Base-by-base conservation (phyloP, 257 asterid genomes). In the Schizonepeta tenuifolia region DNA sequence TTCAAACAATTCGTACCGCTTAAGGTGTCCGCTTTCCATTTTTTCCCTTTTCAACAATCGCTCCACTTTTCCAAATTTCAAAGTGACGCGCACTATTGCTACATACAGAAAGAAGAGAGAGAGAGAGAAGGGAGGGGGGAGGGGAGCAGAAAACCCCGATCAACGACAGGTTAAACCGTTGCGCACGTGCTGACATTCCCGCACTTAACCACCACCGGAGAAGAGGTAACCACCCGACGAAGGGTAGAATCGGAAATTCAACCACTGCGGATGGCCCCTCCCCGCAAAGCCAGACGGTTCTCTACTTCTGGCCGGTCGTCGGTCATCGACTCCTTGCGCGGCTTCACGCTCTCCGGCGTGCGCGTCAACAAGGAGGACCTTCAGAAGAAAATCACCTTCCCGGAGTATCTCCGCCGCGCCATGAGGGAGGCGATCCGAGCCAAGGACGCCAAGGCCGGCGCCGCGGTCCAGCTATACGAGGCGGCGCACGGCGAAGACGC, bases 371-470 rank as follows among this genome's bases (percentile, higher is more conserved):
- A 82, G 83, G 98, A 88, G 69, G 93, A 91, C 24, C 86, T 94
- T 36, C 79, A 86, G 71, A 82, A 47, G 81, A 88, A 83, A 85
- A 75, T 87, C 73, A 86, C 90, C 18, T 75, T 88, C 10, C 99
- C 99, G 1, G 89, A 86, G 74, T 91, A 94, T 63, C 77, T 94
- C 31, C 79, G 99, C 71, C 60, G 81, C n/a, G 88, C 97, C 41
- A 73, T 94, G 80, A 86, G 71, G 70, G 95, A 86, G 76, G 90
- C 99, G 82, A 88, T 94, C 76, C 74, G 38, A 20, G 88, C 75
- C 4, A 94, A 87, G 78, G 85, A 85, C 77, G 71, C 73, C 53
- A 82, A 79, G 60, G 80, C 85, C 12, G 31, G 72, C 11, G 35
- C 83, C 11, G 95, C 75, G 13, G 72, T 63, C 38, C 79, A 58